phyloP scores from a whole-genome alignment of 305 asterid species.

The Fraxinus dipetala region DNA sequence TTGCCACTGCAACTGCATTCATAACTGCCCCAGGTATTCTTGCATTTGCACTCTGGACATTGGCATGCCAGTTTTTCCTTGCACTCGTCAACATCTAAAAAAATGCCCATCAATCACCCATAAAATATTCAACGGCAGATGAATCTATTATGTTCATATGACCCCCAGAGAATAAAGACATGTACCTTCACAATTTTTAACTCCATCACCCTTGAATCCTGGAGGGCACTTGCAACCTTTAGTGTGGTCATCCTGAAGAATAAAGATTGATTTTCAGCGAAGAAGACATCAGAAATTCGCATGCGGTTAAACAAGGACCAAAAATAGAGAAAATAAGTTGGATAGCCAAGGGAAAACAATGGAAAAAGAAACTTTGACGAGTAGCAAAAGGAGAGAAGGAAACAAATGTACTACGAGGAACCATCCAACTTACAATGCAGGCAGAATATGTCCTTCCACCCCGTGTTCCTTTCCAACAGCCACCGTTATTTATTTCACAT shows the following conservation, averaged over 20 bases:
- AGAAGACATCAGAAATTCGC: not conserved
- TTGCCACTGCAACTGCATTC: slow-evolving; percentile 83
- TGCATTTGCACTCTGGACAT: slow-evolving; percentile 88
- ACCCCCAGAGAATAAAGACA: not conserved
- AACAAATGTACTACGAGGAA: not conserved
- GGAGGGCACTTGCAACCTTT: slow-evolving; percentile 91
- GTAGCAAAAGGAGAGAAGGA: not conserved
- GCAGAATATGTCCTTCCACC: slow-evolving; percentile 81
- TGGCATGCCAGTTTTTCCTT: slow-evolving; percentile 77
- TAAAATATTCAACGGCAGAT: slow-evolving; percentile 5
- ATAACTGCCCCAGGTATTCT: slow-evolving; percentile 93
- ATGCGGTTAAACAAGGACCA: not conserved
- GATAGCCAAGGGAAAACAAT: not conserved
- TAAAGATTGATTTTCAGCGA: slow-evolving; percentile 5
- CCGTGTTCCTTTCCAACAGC: slow-evolving; percentile 83
- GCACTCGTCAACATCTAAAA: slow-evolving; percentile 85
- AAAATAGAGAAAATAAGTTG: not conserved
- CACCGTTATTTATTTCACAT: slow-evolving; percentile 80
- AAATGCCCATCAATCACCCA: slow-evolving; percentile 17
- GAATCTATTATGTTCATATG: slow-evolving; percentile 8
- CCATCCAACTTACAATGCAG: slow-evolving; percentile 64
- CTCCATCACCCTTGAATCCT: slow-evolving; percentile 94
- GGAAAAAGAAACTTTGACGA: not conserved
- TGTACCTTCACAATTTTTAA: slow-evolving; percentile 75
- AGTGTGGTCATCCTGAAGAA: slow-evolving; percentile 68